Evolutionary conservation across 345 rosid species (phyloP).

Genomic region (Geranium brycei): DNA sequence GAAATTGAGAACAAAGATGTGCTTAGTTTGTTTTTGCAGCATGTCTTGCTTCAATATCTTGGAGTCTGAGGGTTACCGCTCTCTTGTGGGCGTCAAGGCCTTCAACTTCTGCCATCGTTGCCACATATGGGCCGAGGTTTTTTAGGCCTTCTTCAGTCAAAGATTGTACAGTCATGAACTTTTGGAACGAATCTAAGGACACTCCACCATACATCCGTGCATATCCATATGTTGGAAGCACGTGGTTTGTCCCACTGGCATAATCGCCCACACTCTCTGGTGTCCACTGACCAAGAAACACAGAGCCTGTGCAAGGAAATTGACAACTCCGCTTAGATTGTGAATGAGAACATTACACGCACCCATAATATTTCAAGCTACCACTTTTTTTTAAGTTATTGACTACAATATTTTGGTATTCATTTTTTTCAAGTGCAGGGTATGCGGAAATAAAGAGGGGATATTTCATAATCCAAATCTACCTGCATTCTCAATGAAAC

Average conservation of each 20-base stretch:
- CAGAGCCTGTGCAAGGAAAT: conserved; percentile 41
- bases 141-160: conserved; percentile 72
- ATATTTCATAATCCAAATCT: not conserved
- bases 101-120: conserved; percentile 77
- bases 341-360: too few relatives aligned
- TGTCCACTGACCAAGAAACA: conserved; percentile 83
- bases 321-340: too few relatives aligned
- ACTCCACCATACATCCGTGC: conserved; percentile 90
- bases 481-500: conserved; percentile 79
- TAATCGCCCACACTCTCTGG: conserved; percentile 97
- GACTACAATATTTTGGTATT: not conserved
- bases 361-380: not conserved
- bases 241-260: conserved; percentile 75
- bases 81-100: conserved; percentile 87
- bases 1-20: not conserved
- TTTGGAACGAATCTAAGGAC: conserved; percentile 75
- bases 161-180: conserved; percentile 78
- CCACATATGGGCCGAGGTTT: conserved; percentile 73
- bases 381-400: not conserved
- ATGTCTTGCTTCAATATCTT: conserved; percentile 60
- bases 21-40: conserved; percentile 22
- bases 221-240: conserved; percentile 69
- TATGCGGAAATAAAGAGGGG: not conserved
- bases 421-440: too few relatives aligned
- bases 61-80: conserved; percentile 75